Conservation (phyloP, 768 basidiomycete genomes). For the Agaricus sinodeliciosus region DNA sequence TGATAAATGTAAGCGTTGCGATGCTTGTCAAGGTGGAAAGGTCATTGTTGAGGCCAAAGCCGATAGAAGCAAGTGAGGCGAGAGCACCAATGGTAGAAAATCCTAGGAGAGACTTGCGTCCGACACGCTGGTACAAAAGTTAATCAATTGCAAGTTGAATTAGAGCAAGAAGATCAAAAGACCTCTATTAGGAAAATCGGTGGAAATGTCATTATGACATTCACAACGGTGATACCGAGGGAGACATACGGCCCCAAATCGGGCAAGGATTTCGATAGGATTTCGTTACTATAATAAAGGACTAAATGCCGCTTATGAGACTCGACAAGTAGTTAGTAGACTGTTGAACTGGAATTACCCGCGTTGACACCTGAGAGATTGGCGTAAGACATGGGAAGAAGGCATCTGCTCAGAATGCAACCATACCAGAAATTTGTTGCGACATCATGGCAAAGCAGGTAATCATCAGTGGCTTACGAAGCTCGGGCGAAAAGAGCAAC, state of each 20-base stretch:
- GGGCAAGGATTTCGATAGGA: constrained; percentile 75
- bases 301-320: constrained; percentile 34
- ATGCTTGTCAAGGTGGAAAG: constrained; percentile 58
- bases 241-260: constrained; percentile 77
- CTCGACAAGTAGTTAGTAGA: constrained; percentile 1
- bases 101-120: constrained; percentile 62
- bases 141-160: constrained; percentile 5
- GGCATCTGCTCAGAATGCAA: not conserved
- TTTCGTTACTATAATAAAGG: constrained; percentile 87
- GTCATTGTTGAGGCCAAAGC: constrained; percentile 61
- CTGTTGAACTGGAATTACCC: constrained; percentile 25
- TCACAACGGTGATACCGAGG: constrained; percentile 77
- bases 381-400: constrained; percentile 1
- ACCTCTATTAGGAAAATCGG: constrained; percentile 87
- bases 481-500: constrained; percentile 42
- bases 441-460: constrained; percentile 67
- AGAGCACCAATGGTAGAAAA: constrained; percentile 63
- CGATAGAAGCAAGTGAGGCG: constrained; percentile 58
- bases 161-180: constrained; percentile 11
- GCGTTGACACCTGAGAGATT: constrained; percentile 62
- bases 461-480: constrained; percentile 57
- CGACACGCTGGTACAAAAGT: constrained; percentile 47
- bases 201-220: constrained; percentile 79
- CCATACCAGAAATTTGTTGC: constrained; percentile 73
- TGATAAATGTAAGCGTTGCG: constrained; percentile 74